Base-by-base conservation (phyloP, 306 rosid genomes). In the Cicer chorassanicum region DNA sequence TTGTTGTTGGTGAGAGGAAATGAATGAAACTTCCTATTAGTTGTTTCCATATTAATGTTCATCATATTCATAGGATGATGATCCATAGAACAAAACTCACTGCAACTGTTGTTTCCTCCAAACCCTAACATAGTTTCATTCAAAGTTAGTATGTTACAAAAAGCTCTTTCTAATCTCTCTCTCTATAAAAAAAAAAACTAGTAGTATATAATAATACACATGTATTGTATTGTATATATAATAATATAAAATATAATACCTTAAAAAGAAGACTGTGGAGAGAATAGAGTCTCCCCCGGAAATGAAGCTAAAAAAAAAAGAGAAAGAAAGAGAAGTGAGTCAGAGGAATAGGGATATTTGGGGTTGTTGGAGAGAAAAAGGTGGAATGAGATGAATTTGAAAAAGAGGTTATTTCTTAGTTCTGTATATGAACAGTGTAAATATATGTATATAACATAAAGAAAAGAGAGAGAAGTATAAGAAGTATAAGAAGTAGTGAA, bases 71-170 rank as follows among this genome's bases (percentile, higher is more conserved):
- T 24, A 2, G 34, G 34, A 24, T 24, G 34, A 24, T 60, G 18
- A 39, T 81, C 85, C 84, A 56, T 76, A 8, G 84, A 65, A 71
- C 83, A 78, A 73, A 70, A 8, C 8, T 68, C 82, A 81, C 78
- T 81, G 65, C 59, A 72, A 72, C 57, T 79, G 63, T 83, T 79
- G 63, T 83, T 75, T 19, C 87, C 83, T 55, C 80, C 87, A 80
- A 84, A 89, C 82, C 87, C 86, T 73, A 85, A 78, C 79, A 82
- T 84, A 41, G 42, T 57, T 56, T n/a, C 59, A 74, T 12, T 12
- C 16, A 42, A 16, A 42, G 51, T 41, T 42, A 2, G 6, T 13
- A 1, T 1, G 1, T 15, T 42, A 42, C 11, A 21, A 10, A 65
- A 65, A 42, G 6, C 11, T 38, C 59, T 16, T 10, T 42, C 1